Evolutionary conservation across 2,329 filamentous ascomycete genomes (phyloP).

Genomic region (Elsinoe arachidis): DNA sequence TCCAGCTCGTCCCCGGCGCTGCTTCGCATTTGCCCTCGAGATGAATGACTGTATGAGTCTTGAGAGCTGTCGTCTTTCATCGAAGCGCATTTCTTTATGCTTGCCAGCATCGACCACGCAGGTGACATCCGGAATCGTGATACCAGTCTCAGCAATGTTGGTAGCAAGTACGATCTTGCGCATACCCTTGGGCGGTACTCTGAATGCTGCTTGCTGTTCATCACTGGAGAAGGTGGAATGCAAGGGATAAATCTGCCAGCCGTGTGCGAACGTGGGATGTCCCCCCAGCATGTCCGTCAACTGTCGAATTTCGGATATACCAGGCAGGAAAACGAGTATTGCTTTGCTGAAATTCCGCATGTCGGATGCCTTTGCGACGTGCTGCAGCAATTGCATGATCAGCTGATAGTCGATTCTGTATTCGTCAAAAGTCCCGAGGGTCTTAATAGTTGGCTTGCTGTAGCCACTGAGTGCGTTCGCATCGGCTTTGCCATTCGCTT

Average conservation of each 20-base stretch:
- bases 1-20: conserved; percentile 84
- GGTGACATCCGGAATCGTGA: conserved; percentile 95
- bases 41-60: conserved; percentile 91
- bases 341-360: conserved; percentile 73
- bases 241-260: conserved; percentile 81
- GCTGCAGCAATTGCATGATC: conserved; percentile 67
- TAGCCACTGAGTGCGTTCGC: conserved; percentile 58
- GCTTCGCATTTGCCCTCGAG: conserved; percentile 89
- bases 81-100: conserved; percentile 94
- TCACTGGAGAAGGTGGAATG: conserved; percentile 94
- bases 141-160: conserved; percentile 97
- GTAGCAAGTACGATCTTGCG: conserved; percentile 94
- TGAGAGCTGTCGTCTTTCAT: conserved; percentile 85
- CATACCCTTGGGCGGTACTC: conserved; percentile 69
- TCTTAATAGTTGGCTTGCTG: conserved; percentile 64
- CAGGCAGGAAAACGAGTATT: conserved; percentile 88
- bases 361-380: conserved; percentile 60
- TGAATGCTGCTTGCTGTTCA: conserved; percentile 89
- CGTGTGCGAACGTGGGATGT: conserved; percentile 62
- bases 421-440: conserved; percentile 72
- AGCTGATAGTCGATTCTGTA: conserved; percentile 86
- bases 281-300: conserved; percentile 78
- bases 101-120: conserved; percentile 96
- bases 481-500: conserved; percentile 38
- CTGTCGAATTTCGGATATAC: conserved; percentile 62